Base-by-base conservation (phyloP, 1,139 yeast genomes). In the Pichiaceae sp. region DNA sequence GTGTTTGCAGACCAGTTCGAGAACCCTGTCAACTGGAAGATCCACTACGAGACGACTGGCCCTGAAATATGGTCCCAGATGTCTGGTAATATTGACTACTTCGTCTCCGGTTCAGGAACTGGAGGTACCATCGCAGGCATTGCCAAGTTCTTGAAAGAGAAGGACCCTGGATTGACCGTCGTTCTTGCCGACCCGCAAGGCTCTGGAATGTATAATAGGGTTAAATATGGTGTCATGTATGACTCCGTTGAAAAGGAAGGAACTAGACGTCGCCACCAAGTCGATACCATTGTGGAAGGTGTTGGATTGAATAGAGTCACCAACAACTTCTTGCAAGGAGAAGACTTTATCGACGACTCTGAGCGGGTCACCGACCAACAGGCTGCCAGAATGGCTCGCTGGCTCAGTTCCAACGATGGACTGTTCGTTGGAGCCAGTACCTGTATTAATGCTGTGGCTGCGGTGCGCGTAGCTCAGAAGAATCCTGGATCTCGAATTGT, bases 1-100 rank as follows among this genome's bases (percentile, higher is more conserved):
- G 65, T 89, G 0, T 91, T 89, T 64, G 96, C 96, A 3, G 93
- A 91, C 59, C 98, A 89, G 57, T 91, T 91, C 60, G 98, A 91
- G 55, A 91, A 86, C 54, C 93, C 83, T 46, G 78, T 74, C 42
- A 91, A 91, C 54, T 91, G 97, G 97, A 64, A 71, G 41, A 70
- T 81, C 4, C 98, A 91, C 58, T 86, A 77, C 54, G 56, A 58
- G 12, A 72, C 89, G 3, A 91, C 98, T 0, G 98, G 95, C 0
- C 97, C 97, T 1, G 98, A 84, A 49, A 84, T 91, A 7, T 79
- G 72, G 64, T 45, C 60, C 17, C 97, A 91, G 56, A 70, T 80
- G 63, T 63, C 69, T 2, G 75, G 76, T 7, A 48, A 64, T 2
- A 50, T 91, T 7, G 94, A 87, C 56, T 78, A 70, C 31, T 87